phyloP scores from a whole-genome alignment of 2,329 filamentous ascomycete species.

The Fusarium metavorans region DNA sequence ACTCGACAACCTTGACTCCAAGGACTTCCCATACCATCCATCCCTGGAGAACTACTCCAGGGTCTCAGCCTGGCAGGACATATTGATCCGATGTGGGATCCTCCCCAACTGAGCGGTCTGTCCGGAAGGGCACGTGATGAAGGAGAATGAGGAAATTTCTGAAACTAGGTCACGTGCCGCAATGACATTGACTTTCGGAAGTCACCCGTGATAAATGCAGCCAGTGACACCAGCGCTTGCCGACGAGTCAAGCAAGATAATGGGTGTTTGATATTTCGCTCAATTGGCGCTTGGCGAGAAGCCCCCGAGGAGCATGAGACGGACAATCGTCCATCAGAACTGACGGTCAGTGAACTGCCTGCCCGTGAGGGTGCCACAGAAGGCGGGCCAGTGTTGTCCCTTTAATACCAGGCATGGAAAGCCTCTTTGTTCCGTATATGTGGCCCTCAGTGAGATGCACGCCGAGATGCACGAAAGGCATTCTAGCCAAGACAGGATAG shows the following conservation, averaged over 20 bases:
- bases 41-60: slow-evolving; percentile 1
- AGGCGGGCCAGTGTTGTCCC: slow-evolving; percentile 1
- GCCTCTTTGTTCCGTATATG: background rate
- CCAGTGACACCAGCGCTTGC: background rate
- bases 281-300: background rate
- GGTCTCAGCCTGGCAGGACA: background rate
- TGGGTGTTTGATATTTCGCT: background rate
- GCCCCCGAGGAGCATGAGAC: background rate
- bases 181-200: background rate
- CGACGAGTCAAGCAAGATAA: background rate
- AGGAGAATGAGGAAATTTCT: background rate
- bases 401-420: slow-evolving; percentile 16
- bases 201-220: background rate
- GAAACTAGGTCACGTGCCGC: slow-evolving; percentile 9
- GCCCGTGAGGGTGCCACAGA: background rate
- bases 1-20: background rate
- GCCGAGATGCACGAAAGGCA: slow-evolving; percentile 24
- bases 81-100: background rate
- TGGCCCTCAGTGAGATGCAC: slow-evolving; percentile 14
- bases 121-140: slow-evolving; percentile 17
- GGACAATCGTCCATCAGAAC: background rate
- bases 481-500: slow-evolving; percentile 35
- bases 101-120: background rate
- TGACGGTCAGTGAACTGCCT: background rate
- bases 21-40: background rate